Percentiles rank a stretch among this genome's conserved stretches.
Evolutionary conservation across 352 stramenopile genomes (phyloP).

Genomic region (Pseudoperonospora humuli): DNA sequence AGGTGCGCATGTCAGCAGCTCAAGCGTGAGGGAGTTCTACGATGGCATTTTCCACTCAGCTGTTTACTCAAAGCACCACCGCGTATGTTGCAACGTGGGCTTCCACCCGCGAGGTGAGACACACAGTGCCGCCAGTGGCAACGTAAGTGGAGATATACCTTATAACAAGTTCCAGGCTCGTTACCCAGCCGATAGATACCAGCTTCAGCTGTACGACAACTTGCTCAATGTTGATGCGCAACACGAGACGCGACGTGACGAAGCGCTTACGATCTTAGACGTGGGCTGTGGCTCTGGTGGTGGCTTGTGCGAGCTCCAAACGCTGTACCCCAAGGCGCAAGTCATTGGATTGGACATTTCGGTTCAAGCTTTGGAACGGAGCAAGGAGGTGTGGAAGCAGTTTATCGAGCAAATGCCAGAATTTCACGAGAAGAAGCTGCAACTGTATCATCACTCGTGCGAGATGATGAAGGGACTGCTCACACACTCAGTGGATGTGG

Average conservation of each 20-base stretch:
- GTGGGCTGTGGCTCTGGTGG: conserved; percentile 57
- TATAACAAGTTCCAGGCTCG: conserved; percentile 23
- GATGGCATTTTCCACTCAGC: conserved; percentile 68
- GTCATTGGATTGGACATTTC: conserved; percentile 53
- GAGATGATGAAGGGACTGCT: conserved; percentile 51
- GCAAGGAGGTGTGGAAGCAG: conserved; percentile 53
- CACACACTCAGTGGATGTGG: conserved; percentile 47
- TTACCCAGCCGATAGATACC: conserved; percentile 32
- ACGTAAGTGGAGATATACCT: conserved; percentile 5
- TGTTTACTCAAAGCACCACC: conserved; percentile 54
- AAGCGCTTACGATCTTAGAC: conserved; percentile 45
- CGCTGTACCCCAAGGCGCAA: conserved; percentile 40
- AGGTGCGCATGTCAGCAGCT: conserved; percentile 2
- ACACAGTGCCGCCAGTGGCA: conserved; percentile 8
- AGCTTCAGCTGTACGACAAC: conserved; percentile 53
- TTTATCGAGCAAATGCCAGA: conserved; percentile 33
- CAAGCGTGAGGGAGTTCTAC: conserved; percentile 64
- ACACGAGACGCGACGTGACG: conserved; percentile 14
- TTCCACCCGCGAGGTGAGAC: conserved; percentile 29
- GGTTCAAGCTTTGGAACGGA: conserved; percentile 53
- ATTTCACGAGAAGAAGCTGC: conserved; percentile 32
- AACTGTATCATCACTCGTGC: conserved; percentile 57
- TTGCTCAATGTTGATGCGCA: conserved; percentile 35
- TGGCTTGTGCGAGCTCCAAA: conserved; percentile 53
- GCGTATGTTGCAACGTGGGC: conserved; percentile 63